These are phyloP conservation scores for Corchorus capsularis DNA, from an alignment of 345 rosid genomes.

Conservation along the genomic window DNA sequence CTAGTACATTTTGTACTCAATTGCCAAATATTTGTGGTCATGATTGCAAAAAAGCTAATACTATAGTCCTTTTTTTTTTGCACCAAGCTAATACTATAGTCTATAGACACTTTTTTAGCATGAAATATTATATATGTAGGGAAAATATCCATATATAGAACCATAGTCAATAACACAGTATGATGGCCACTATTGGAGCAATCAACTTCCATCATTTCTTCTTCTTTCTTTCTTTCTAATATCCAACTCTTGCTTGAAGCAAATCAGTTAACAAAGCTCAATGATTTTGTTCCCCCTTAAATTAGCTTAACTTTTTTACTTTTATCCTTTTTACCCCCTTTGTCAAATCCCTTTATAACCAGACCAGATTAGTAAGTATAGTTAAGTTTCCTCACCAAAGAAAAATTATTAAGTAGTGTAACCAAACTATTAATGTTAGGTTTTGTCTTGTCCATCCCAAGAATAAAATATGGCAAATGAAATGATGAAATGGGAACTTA, in stretches of 20 bases:
- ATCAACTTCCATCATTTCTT: background rate
- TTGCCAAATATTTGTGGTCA: too few species aligned
- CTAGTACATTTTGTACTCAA: too few species aligned
- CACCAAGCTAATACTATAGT: too few species aligned
- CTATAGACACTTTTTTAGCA: background rate
- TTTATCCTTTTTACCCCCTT: background rate
- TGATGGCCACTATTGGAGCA: background rate
- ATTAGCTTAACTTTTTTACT: background rate
- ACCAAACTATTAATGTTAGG: background rate
- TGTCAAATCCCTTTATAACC: background rate
- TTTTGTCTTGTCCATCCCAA: background rate
- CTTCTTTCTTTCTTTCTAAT: background rate
- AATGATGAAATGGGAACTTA: too few species aligned
- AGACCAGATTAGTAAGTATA: background rate
- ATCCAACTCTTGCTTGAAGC: background rate
- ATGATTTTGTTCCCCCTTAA: background rate
- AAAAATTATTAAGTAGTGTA: background rate
- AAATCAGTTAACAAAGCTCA: background rate
- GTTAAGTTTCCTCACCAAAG: too few species aligned
- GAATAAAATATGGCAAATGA: too few species aligned
- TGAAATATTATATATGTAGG: background rate
- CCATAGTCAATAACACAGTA: background rate
- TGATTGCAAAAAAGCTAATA: too few species aligned
- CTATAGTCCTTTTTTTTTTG: too few species aligned
- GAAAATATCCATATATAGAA: background rate